Base-by-base conservation (phyloP, 352 stramenopile species). In the Thalassiosira sp. region DNA sequence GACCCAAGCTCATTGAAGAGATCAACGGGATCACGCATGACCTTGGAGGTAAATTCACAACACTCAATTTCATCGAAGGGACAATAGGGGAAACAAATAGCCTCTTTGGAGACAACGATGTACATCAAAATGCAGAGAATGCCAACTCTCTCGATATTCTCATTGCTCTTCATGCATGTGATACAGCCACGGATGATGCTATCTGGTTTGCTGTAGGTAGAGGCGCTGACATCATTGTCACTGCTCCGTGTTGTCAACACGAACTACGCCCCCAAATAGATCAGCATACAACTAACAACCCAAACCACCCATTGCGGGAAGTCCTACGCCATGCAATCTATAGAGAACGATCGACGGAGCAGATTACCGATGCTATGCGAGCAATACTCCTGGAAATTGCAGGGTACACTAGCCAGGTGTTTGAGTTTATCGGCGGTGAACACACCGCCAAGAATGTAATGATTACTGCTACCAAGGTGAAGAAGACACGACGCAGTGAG, bases 401-500 rank as follows among this genome's bases (percentile, higher is more conserved):
- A 8, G 87, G 87, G 25, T 94, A 94, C 69, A 71, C 89, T 25
- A 86, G 89, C 7, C 67, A 90, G 51, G 85, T 94, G 2, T 92
- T 94, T 83, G 90, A 94, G 58, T 94, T 91, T 76, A 80, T 93
- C 25, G 83, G 85, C 43, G 83, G 86, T 22, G 87, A 94, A 57
- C 88, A 94, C 63, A 94, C 88, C 1, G 79, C 70, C 10, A 94
- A 94, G 65, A 94, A 94, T 81, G 82, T 88, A 0, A 94, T 94
- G 85, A 89, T 94, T 67, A 88, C 86, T 11, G 90, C 87, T 1
- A 78, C 84, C 7, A 84, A 81, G 11, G 27, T 31, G 8, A 42
- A 58, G 1, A 59, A 56, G n/a, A n/a, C n/a, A n/a, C 15, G 15
- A 5, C 13, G 11, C 15, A 46, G 28, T 1, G 45, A 43, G 6